Percentiles rank a stretch among this genome's conserved stretches.
Evolutionary conservation across 2,329 filamentous ascomycete genomes (phyloP).

Genomic region (Fusarium globosum): DNA sequence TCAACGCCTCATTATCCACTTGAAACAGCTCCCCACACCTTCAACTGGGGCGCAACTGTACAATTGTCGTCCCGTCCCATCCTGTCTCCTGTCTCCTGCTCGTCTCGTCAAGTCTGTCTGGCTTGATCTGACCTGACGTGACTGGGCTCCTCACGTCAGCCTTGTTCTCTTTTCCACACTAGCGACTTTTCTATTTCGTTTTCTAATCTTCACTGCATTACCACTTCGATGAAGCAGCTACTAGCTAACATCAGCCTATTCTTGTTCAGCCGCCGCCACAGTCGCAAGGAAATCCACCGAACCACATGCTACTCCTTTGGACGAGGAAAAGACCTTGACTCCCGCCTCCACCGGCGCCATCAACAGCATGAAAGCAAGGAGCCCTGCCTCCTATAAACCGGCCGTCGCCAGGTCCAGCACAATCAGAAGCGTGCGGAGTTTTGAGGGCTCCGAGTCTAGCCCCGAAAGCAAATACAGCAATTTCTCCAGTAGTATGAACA

Average conservation of each 20-base stretch:
- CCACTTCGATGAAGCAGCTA: not conserved
- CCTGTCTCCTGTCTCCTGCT: constrained; percentile 15
- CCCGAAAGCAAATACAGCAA: constrained; percentile 61
- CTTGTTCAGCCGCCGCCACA: constrained; percentile 33
- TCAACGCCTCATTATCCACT: constrained; percentile 31
- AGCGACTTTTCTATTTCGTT: constrained; percentile 3
- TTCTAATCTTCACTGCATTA: constrained; percentile 2
- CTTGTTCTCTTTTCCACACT: constrained; percentile 11
- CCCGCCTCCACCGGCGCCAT: constrained; percentile 54
- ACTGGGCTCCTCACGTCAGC: constrained; percentile 31
- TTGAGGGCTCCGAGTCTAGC: constrained; percentile 62
- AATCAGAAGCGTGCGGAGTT: constrained; percentile 68
- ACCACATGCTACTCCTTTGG: constrained; percentile 46
- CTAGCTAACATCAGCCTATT: constrained; percentile 36
- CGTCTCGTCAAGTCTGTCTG: constrained; percentile 4
- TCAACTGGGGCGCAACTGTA: constrained; percentile 31
- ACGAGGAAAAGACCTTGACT: constrained; percentile 49
- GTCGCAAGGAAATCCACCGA: constrained; percentile 34
- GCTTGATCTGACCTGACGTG: not conserved
- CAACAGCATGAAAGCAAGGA: constrained; percentile 54
- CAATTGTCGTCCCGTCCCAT: constrained; percentile 23
- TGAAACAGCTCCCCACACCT: constrained; percentile 43
- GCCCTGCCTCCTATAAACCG: constrained; percentile 48
- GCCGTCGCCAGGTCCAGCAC: constrained; percentile 53
- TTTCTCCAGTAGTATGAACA: constrained; percentile 68